These are phyloP conservation scores for Aspergillus luchuensis DNA, from an alignment of 2,329 filamentous ascomycete species.

Conservation along the genomic window DNA sequence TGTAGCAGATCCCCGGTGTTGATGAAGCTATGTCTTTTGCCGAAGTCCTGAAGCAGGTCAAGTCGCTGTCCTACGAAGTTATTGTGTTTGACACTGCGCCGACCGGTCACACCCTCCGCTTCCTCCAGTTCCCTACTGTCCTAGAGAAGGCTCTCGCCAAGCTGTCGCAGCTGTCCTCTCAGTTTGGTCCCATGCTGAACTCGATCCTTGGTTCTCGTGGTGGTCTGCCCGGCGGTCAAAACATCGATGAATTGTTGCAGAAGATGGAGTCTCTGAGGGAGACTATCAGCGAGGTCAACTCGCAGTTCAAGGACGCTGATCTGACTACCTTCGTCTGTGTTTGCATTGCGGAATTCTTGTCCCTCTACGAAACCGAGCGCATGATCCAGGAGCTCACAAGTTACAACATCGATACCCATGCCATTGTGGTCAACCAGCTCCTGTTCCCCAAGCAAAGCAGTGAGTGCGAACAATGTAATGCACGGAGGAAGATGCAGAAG, in stretches of 20 bases:
- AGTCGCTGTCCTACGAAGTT: conserved; percentile 96
- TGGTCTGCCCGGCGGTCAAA: conserved; percentile 86
- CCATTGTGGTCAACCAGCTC: conserved; percentile 97
- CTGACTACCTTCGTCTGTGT: conserved; percentile 98
- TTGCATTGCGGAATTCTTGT: conserved; percentile 96
- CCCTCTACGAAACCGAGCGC: conserved; percentile 95
- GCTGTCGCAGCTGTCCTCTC: conserved; percentile 86
- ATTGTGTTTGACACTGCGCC: conserved; percentile 99
- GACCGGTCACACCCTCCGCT: conserved; percentile 95
- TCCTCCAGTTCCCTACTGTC: conserved; percentile 96
- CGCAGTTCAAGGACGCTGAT: conserved; percentile 95
- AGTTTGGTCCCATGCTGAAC: conserved; percentile 95
- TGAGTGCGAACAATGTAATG: conserved; percentile 92
- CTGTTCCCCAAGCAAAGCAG: conserved; percentile 85
- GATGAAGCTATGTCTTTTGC: conserved; percentile 99
- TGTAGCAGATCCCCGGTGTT: conserved; percentile 88
- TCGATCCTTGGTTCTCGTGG: conserved; percentile 80
- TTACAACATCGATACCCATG: conserved; percentile 94
- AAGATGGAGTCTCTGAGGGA: conserved; percentile 92
- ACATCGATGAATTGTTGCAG: conserved; percentile 84
- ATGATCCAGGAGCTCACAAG: conserved; percentile 98
- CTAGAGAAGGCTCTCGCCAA: conserved; percentile 99
- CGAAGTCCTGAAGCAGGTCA: conserved; percentile 98
- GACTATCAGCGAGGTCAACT: conserved; percentile 94
- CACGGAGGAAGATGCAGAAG: conserved; percentile 95